Percentiles rank a stretch among this genome's conserved stretches.
Evolutionary conservation across 352 stramenopile genomes (phyloP).

Genomic region (Phytophthora cajani): DNA sequence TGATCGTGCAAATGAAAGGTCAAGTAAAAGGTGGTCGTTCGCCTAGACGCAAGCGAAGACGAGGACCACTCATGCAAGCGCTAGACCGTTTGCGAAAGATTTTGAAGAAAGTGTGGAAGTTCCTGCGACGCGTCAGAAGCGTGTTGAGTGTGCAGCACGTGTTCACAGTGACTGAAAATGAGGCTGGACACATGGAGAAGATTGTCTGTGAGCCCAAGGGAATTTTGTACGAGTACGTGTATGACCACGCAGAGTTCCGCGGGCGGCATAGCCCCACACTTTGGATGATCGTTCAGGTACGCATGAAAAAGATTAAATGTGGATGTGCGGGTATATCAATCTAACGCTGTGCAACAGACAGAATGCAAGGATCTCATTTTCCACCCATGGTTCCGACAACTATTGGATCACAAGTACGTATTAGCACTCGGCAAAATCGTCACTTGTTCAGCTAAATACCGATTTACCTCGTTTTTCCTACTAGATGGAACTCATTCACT

Average conservation of each 20-base stretch:
- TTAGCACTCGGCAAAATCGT: not conserved
- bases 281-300: constrained; percentile 67
- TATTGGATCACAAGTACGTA: constrained; percentile 81
- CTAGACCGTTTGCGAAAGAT: constrained; percentile 44
- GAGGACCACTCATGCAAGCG: constrained; percentile 22
- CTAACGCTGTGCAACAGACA: constrained; percentile 42
- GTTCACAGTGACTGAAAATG: constrained; percentile 51
- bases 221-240: constrained; percentile 86
- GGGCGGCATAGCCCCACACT: constrained; percentile 67
- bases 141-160: constrained; percentile 75
- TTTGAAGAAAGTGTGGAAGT: constrained; percentile 62
- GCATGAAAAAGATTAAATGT: not conserved
- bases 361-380: constrained; percentile 82
- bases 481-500: constrained; percentile 81
- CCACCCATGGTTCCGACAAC: constrained; percentile 76
- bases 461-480: not conserved
- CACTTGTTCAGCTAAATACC: not conserved
- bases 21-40: constrained; percentile 30
- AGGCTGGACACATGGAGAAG: constrained; percentile 48
- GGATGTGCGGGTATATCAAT: not conserved
- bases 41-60: constrained; percentile 35
- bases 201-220: constrained; percentile 84
- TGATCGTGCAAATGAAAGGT: constrained; percentile 69
- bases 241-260: constrained; percentile 76
- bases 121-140: constrained; percentile 45